A percentile compares a stretch with the other conserved stretches of the same genome.
Conservation (phyloP, 2,329 filamentous ascomycete species). For the Harringtonia lauricola region DNA sequence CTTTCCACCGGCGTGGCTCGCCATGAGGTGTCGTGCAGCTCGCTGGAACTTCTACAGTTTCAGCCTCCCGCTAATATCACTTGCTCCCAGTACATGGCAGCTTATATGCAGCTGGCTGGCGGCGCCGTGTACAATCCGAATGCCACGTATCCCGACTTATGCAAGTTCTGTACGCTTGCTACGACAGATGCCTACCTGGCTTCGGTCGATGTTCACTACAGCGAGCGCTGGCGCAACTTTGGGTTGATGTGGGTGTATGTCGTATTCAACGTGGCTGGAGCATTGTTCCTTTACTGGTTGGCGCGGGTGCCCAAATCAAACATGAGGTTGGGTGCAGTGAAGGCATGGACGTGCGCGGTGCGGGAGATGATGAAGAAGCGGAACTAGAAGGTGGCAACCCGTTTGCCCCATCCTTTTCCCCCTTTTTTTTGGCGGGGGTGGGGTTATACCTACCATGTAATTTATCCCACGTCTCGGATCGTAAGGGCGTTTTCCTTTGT, state of each 20-base stretch:
- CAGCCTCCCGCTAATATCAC: conserved; percentile 49
- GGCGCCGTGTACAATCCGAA: conserved; percentile 52
- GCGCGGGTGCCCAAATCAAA: conserved; percentile 8
- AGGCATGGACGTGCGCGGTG: no score
- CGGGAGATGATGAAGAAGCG: no score
- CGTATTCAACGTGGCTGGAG: conserved; percentile 43
- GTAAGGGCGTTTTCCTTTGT: no score
- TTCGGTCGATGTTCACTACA: conserved; percentile 36
- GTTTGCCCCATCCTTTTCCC: no score
- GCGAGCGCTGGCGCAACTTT: conserved; percentile 56
- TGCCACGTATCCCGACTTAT: conserved; percentile 34
- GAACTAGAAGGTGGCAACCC: no score
- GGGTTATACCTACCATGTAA: no score
- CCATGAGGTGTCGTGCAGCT: conserved; percentile 38
- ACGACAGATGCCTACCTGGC: conserved; percentile 51
- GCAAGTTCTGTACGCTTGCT: conserved; percentile 55
- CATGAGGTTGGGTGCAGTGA: no score
- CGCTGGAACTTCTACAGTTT: conserved; percentile 51
- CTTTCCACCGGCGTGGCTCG: conserved; percentile 53
- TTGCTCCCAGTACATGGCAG: conserved; percentile 52
- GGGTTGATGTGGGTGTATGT: conserved; percentile 60
- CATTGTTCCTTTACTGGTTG: conserved; percentile 9
- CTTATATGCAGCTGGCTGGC: conserved; percentile 35
- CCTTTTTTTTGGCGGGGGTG: no score
- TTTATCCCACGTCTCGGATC: no score